Base-by-base conservation (phyloP, 1,284 basidiomycete species). In the Chalciporus sp. region DNA sequence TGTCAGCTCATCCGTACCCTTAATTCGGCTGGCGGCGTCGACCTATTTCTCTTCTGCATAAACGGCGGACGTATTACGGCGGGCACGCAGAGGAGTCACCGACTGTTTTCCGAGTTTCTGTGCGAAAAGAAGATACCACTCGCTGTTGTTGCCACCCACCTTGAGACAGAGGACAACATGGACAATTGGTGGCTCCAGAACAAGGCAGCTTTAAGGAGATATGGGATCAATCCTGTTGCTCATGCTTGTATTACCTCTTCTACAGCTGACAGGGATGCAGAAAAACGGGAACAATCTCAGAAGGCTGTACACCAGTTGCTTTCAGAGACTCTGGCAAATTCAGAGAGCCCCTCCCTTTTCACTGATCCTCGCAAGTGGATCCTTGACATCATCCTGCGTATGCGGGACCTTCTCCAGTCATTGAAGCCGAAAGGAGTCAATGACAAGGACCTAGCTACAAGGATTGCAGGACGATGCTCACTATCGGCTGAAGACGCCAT, bases 41-140 rank as follows among this genome's bases (percentile, higher is more conserved):
- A 54, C 16, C 53, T 29, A 7, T 40, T 55, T 10, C 20, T 55
- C 1, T 55, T 55, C 7, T 55, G 53, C 2, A 42, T 55, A 29
- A 43, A 52, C 2, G 53, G 7, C 0, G 53, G 53, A 1, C 28
- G 53, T 33, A 37, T 55, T 6, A 47, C 53, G 0, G 26, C n/a
- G 14, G 7, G 49, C 1, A 46, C 52, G 40, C 51, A 31, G 27
- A 27, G 41, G 3, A 19, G 59, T 9, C 27, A 48, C 29, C 23
- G 37, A 2, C 40, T 49, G 9, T 52, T 62, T 51, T 46, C 47
- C 31, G 40, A 40, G 11, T 23, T 55, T n/a, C 31, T 55, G 3
- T 55, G 44, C 1, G 20, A 42, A 7, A 42, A 42, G 9, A 7
- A 8, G 6, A 40, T 55, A 7, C 53, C 52, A 10, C 7, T 55